Evolutionary conservation across 257 asterid species (phyloP).

Genomic region (Nicotiana attenuata): DNA sequence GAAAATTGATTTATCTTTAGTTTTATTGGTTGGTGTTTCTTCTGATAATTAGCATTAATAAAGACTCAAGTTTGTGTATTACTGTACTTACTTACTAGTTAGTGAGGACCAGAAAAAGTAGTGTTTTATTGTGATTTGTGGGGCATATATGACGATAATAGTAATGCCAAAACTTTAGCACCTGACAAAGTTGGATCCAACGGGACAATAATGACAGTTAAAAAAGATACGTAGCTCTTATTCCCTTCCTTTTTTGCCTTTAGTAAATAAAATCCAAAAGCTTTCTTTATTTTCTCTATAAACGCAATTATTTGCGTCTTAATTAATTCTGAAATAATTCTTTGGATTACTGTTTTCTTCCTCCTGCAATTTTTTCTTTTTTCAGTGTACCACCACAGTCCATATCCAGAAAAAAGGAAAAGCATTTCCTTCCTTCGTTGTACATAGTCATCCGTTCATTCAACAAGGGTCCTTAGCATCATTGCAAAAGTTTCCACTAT

Average conservation of each 20-base stretch:
- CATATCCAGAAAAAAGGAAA: background rate
- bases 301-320: background rate
- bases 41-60: background rate
- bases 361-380: background rate
- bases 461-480: background rate
- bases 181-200: conserved; percentile 6
- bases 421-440: background rate
- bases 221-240: background rate
- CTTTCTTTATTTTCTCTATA: background rate
- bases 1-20: too few species aligned
- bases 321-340: background rate
- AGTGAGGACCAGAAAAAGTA: background rate
- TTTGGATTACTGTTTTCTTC: background rate
- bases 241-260: background rate
- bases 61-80: background rate
- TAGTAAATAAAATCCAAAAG: background rate
- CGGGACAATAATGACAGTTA: background rate
- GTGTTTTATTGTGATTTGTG: background rate
- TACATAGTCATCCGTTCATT: background rate
- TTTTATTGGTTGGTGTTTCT: background rate
- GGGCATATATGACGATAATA: background rate
- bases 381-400: background rate
- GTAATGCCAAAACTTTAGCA: background rate
- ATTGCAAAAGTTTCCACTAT: background rate
- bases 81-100: too few species aligned